Percentiles rank a stretch among this genome's conserved stretches.
These are phyloP conservation scores for Corchorus olitorius DNA, from an alignment of 345 rosid species.

Conservation along the genomic window DNA sequence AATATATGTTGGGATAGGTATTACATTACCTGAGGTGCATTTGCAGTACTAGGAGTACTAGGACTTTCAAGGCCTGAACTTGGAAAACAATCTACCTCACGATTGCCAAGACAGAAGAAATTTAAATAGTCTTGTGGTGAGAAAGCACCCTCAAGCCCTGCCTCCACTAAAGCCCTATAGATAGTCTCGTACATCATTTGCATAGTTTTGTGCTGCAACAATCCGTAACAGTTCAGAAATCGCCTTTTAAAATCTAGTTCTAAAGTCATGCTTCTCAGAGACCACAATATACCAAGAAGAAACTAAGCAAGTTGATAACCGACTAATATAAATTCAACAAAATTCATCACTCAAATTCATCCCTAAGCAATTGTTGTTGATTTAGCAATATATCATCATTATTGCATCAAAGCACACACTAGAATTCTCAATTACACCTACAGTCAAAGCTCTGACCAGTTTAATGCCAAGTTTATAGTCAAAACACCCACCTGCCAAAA, in stretches of 20 bases:
- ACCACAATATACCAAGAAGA: not conserved
- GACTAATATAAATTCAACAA: not conserved
- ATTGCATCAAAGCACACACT: not conserved
- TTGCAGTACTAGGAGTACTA: constrained; percentile 45
- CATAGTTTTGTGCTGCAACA: constrained; percentile 89
- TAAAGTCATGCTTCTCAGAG: not conserved
- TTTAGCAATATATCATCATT: not conserved
- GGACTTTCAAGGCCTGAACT: constrained; percentile 36
- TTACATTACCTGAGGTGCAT: constrained; percentile 66
- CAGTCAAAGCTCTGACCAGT: constrained; percentile 18
- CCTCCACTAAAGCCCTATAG: constrained; percentile 81
- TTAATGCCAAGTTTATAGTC: constrained; percentile 9
- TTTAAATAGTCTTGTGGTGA: constrained; percentile 86
- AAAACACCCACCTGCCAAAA: constrained; percentile 82
- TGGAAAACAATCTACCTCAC: constrained; percentile 46
- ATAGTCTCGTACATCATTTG: constrained; percentile 98
- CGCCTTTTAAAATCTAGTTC: not conserved
- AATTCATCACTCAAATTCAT: not conserved
- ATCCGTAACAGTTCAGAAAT: constrained; percentile 2
- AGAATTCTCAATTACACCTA: not conserved
- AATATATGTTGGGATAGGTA: constrained; percentile 13
- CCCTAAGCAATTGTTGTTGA: not conserved
- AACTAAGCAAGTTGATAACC: not conserved
- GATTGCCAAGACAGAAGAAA: constrained; percentile 95
- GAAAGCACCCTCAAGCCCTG: constrained; percentile 65